A percentile compares a stretch with the other conserved stretches of the same genome.
Evolutionary conservation across 352 stramenopile genomes (phyloP).

Genomic region (Globisporangium emineosum): DNA sequence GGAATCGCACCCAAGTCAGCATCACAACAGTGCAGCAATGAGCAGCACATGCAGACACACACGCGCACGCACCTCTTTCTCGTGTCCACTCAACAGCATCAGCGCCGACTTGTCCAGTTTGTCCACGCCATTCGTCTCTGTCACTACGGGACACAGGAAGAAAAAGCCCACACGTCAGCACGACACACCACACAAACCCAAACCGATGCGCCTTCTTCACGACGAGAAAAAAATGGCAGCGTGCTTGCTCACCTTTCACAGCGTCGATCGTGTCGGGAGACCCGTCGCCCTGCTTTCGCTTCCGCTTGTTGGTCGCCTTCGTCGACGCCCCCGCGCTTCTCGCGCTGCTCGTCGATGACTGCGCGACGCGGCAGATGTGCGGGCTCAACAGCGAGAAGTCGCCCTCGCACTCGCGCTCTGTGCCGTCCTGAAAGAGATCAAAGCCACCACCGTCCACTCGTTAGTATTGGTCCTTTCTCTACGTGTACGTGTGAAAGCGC

Average conservation of each 20-base stretch:
- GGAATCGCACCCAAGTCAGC: conserved; percentile 29
- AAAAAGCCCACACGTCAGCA: conserved; percentile 10
- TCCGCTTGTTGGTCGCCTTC: conserved; percentile 80
- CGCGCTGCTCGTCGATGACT: conserved; percentile 69
- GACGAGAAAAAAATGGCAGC: background rate
- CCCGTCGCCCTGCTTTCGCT: conserved; percentile 66
- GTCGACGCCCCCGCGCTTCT: conserved; percentile 28
- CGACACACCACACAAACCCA: background rate
- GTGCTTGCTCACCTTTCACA: conserved; percentile 44
- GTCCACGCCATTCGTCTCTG: conserved; percentile 61
- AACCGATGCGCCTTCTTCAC: too few relatives aligned
- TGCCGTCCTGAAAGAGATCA: conserved; percentile 57
- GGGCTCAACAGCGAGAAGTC: conserved; percentile 92
- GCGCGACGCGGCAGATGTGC: conserved; percentile 85
- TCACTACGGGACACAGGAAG: conserved; percentile 16
- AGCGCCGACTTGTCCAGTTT: conserved; percentile 62
- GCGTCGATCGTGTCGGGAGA: conserved; percentile 63
- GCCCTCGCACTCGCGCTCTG: conserved; percentile 80
- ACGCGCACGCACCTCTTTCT: conserved; percentile 61
- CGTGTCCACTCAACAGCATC: conserved; percentile 72
- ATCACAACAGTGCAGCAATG: background rate
- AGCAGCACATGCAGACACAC: background rate
- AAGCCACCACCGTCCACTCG: background rate
- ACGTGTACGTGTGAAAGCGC: conserved; percentile 36
- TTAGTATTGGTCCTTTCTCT: conserved; percentile 10